phyloP scores from a whole-genome alignment of 345 rosid species.

The Hypericum perforatum region DNA sequence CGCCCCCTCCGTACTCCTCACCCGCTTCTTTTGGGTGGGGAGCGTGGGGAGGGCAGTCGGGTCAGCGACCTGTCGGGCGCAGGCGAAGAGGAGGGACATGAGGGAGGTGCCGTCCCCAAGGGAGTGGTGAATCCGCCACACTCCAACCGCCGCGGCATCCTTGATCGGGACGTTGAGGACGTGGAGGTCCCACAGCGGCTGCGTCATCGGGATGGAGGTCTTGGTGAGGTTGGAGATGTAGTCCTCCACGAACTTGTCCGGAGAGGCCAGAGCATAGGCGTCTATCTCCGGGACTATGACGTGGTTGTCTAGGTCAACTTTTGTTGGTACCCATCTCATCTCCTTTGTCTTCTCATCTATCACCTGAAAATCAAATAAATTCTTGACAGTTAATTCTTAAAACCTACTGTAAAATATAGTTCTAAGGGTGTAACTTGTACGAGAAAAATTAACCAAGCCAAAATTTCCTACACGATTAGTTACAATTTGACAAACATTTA shows the following conservation, averaged over 20 bases:
- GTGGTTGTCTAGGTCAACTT: constrained; percentile 29
- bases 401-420: background rate
- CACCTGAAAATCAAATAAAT: constrained; percentile 12
- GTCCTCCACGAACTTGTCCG: constrained; percentile 26
- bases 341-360: constrained; percentile 19
- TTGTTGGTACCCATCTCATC: constrained; percentile 31
- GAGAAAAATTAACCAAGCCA: background rate
- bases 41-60: constrained; percentile 24
- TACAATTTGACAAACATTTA: no score
- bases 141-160: constrained; percentile 21
- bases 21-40: constrained; percentile 12
- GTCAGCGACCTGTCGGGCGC: constrained; percentile 23
- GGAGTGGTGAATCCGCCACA: constrained; percentile 53
- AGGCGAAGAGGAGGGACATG: constrained; percentile 46
- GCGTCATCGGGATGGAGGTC: constrained; percentile 22
- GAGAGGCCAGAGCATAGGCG: constrained; percentile 11
- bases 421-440: background rate
- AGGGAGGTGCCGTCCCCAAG: constrained; percentile 57
- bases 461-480: no score
- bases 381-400: background rate
- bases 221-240: constrained; percentile 26
- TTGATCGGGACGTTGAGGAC: constrained; percentile 27
- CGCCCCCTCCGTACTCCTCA: background rate
- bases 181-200: constrained; percentile 39
- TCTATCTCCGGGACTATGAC: constrained; percentile 22